Conservation (phyloP, 257 asterid genomes). For the Datura wrightii region DNA sequence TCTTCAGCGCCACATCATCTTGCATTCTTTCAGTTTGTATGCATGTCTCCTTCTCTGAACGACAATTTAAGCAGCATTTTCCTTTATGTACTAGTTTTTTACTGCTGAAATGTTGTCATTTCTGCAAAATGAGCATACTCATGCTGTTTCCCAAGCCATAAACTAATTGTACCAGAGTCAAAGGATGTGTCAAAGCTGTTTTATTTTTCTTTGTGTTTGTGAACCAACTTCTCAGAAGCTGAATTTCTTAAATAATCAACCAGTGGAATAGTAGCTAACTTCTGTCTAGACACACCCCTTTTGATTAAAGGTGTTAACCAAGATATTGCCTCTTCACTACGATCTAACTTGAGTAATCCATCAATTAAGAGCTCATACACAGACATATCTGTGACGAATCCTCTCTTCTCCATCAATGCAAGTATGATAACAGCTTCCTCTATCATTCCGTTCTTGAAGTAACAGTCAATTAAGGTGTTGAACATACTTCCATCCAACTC, state of each 20-base stretch:
- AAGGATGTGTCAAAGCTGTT: conserved; percentile 27
- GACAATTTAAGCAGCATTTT: background rate
- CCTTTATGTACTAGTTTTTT: background rate
- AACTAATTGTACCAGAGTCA: conserved; percentile 34
- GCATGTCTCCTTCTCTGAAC: background rate
- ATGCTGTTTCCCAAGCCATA: background rate
- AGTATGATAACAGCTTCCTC: conserved; percentile 40
- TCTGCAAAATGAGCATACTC: background rate
- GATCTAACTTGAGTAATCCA: conserved; percentile 36
- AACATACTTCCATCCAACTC: conserved; percentile 37
- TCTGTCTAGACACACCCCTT: conserved; percentile 35
- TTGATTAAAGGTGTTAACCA: conserved; percentile 43
- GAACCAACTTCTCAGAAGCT: conserved; percentile 30
- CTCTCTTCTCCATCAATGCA: conserved; percentile 43
- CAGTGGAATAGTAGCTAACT: conserved; percentile 29
- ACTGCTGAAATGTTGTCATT: conserved; percentile 20
- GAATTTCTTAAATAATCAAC: conserved; percentile 15
- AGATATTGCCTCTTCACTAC: conserved; percentile 34
- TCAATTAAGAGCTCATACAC: conserved; percentile 37
- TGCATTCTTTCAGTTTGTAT: background rate
- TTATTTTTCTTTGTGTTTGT: conserved; percentile 15
- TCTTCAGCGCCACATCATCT: background rate
- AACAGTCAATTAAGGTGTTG: conserved; percentile 33
- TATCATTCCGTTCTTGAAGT: conserved; percentile 34
- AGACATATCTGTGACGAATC: conserved; percentile 28